Base-by-base conservation (phyloP, 139 green algal species). In the Volvox reticuliferus region DNA sequence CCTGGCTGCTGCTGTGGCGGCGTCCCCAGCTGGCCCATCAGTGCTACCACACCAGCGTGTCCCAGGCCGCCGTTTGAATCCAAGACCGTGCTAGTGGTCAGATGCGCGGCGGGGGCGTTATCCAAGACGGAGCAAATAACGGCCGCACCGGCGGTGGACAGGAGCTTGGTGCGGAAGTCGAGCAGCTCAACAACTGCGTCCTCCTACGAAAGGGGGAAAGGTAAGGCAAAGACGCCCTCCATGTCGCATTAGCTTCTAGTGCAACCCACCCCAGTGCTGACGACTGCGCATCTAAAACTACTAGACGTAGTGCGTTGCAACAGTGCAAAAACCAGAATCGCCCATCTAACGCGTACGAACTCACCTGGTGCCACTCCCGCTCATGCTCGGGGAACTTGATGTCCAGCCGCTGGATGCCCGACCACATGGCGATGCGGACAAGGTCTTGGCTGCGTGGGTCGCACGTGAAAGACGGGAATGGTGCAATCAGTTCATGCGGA, bases 381-480 rank as follows among this genome's bases (percentile, higher is more conserved):
- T 91, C 87, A 63, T 91, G 87, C 87, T 91, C 87, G 0, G 87
- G 87, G 61, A 91, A 91, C 76, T 91, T 91, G 55, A 91, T 91
- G 87, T 91, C 87, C 61, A 91, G 87, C 75, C 71, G 69, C 61
- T 85, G 61, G 6, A 91, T 20, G 28, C 76, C 50, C 2, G 50
- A 85, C 87, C 87, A 91, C 68, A 79, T 78, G 37, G 76, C 87
- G 61, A 91, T 91, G 75, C 87, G 87, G 26, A 91, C 87, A 33
- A 91, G 76, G 76, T 91, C 87, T 44, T 86, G 76, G 76, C 87
- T 90, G 86, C 50, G n/a, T 12, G 65, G 44, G 44, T 55, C 44
- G 44, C 44, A 55, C 9, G 44, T 55, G 44, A 55, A 9, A 9
- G 44, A 5, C 44, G 44, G 44, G 44, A 55, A 55, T 55, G 44